These are phyloP conservation scores for Kentomonas sorsogonicus DNA, from an alignment of 208 protist genomes.

Conservation along the genomic window DNA sequence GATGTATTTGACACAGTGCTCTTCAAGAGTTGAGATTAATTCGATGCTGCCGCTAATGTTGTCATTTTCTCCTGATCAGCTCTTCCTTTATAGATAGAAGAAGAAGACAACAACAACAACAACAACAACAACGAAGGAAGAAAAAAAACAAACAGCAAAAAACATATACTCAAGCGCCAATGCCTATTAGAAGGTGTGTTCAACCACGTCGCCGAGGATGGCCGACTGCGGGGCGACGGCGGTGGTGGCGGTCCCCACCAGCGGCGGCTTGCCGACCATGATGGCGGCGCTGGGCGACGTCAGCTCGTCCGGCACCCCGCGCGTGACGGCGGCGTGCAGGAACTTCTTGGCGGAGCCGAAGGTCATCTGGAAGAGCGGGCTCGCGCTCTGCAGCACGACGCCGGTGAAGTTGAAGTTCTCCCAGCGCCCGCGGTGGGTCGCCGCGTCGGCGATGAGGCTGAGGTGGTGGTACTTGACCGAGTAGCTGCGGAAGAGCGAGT, in stretches of 20 bases:
- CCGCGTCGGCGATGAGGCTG: conserved; percentile 84
- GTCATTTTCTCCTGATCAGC: no score
- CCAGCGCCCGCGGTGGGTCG: conserved; percentile 82
- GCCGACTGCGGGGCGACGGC: conserved; percentile 47
- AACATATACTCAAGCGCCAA: conserved; percentile 9
- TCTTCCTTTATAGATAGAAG: neutral
- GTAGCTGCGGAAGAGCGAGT: conserved; percentile 85
- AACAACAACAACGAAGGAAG: neutral
- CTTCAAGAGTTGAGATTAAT: no score
- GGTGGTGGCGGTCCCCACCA: conserved; percentile 78
- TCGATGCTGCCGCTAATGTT: no score
- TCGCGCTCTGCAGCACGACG: conserved; percentile 79
- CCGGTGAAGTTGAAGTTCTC: conserved; percentile 89
- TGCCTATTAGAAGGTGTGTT: conserved; percentile 29
- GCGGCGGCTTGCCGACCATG: conserved; percentile 85
- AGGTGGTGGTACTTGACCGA: conserved; percentile 85
- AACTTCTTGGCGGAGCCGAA: conserved; percentile 85
- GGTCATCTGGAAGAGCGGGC: conserved; percentile 90
- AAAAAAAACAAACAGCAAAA: neutral
- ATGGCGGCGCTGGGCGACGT: conserved; percentile 82
- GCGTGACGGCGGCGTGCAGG: conserved; percentile 77
- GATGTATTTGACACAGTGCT: no score
- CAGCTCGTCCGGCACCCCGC: conserved; percentile 73
- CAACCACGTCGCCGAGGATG: conserved; percentile 70
- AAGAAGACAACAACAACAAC: neutral